These are phyloP conservation scores for Hansenula sp. DNA, from an alignment of 1,139 yeast genomes.

Conservation along the genomic window DNA sequence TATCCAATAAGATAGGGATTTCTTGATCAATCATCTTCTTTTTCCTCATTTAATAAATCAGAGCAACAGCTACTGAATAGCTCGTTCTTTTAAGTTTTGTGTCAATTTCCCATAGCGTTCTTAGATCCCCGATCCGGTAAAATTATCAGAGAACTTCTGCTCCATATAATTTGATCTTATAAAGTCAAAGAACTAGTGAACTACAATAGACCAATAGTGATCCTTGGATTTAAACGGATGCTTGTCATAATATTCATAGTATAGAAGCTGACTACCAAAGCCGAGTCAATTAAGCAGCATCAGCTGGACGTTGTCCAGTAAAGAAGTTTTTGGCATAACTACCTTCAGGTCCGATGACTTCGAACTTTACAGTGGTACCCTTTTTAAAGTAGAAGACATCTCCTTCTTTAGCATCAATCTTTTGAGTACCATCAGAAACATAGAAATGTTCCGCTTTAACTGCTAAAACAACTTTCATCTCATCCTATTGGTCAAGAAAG, in stretches of 20 bases:
- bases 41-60: too few relatives aligned
- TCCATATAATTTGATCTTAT: too few relatives aligned
- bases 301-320: slow-evolving; percentile 57
- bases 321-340: slow-evolving; percentile 59
- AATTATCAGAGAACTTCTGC: too few relatives aligned
- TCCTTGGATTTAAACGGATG: background rate
- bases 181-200: too few relatives aligned
- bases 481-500: slow-evolving; percentile 28
- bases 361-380: slow-evolving; percentile 65
- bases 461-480: slow-evolving; percentile 65
- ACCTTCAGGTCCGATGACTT: slow-evolving; percentile 49
- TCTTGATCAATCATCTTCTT: too few relatives aligned
- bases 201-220: too few relatives aligned
- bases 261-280: background rate
- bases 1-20: too few relatives aligned
- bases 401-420: slow-evolving; percentile 55
- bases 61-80: too few relatives aligned
- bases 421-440: slow-evolving; percentile 58
- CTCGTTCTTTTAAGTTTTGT: background rate
- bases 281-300: slow-evolving; percentile 22
- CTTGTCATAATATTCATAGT: too few relatives aligned
- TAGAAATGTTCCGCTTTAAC: slow-evolving; percentile 56
- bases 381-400: slow-evolving; percentile 67
- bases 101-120: too few relatives aligned
- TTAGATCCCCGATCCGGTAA: too few relatives aligned